Base-by-base conservation (phyloP, 257 asterid genomes). In the Paraleonurus japonicus region DNA sequence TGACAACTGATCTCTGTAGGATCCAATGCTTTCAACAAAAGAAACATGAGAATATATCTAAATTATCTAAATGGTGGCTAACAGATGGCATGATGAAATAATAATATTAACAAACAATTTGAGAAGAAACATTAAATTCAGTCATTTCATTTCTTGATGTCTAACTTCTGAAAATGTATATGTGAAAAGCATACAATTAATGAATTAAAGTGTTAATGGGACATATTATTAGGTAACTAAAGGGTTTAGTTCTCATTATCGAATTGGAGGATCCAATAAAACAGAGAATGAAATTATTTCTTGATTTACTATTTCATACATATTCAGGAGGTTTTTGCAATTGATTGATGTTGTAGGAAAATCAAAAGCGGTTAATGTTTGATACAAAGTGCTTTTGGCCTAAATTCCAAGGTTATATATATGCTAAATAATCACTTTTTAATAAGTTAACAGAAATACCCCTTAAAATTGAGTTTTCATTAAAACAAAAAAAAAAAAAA, bases 21-120 rank as follows among this genome's bases (percentile, higher is more conserved):
- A 67, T 30, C 37, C 57, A 64, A 60, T 41, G 67, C 63, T 50
- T 33, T 23, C 27, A 43, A 57, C 59, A 71, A 71, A 64, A 53
- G 41, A 55, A 62, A 19, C 61, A 70, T 70, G 67, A n/a, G 53
- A 50, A 50, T 68, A 69, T 22, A 35, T 20, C 62, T 48, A 50
- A 47, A 11, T 30, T 47, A 47, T 47, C 10, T 47, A 47, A 47
- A 47, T 4, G 17, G 27, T 28, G 30, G 43, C 65, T 48, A 61
- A 41, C 68, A 59, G 11, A 41, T 33, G 16, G 27, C 33, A 35
- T 16, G 17, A 65, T 54, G 59, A 65, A 55, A 74, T 33, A 55
- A 73, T 24, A 47, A 59, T 50, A 11, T 53, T 19, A 39, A 37
- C 47, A 63, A 54, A 23, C 13, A 51, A 65, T 3, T 64, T 53